A percentile compares a stretch with the other conserved stretches of the same genome.
Evolutionary conservation across 345 rosid genomes (phyloP).

Genomic region (Salix koriyanagi): DNA sequence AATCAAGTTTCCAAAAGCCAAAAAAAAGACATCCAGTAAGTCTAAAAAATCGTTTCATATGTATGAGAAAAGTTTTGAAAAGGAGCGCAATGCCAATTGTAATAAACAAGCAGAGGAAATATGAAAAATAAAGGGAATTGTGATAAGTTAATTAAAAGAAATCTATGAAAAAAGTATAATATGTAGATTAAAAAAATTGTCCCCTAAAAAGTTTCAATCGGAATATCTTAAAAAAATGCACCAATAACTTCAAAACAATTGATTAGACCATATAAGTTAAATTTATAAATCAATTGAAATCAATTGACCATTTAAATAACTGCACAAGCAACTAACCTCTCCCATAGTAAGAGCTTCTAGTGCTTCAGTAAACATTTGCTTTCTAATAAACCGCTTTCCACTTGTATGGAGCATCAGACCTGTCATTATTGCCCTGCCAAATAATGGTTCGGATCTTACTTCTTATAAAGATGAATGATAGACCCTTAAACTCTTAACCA

Average conservation of each 20-base stretch:
- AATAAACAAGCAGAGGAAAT: background rate
- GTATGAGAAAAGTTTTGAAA: background rate
- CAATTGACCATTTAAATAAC: background rate
- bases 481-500: too few species aligned
- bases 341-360: conserved; percentile 88
- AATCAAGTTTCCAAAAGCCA: background rate
- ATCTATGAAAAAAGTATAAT: background rate
- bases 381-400: conserved; percentile 60
- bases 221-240: background rate
- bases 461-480: too few species aligned
- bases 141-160: background rate
- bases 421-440: conserved; percentile 79
- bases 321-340: conserved; percentile 50
- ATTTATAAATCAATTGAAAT: background rate
- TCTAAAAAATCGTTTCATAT: background rate
- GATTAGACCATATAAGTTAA: background rate
- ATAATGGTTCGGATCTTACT: background rate
- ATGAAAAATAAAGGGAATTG: background rate
- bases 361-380: conserved; percentile 65
- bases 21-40: background rate
- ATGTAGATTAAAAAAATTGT: background rate
- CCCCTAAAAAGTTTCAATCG: background rate
- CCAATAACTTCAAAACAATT: background rate
- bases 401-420: conserved; percentile 87
- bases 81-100: background rate